A percentile compares a stretch with the other conserved stretches of the same genome.
Conservation (phyloP, 23 red algal genomes). For the Gracilaria gracilis region DNA sequence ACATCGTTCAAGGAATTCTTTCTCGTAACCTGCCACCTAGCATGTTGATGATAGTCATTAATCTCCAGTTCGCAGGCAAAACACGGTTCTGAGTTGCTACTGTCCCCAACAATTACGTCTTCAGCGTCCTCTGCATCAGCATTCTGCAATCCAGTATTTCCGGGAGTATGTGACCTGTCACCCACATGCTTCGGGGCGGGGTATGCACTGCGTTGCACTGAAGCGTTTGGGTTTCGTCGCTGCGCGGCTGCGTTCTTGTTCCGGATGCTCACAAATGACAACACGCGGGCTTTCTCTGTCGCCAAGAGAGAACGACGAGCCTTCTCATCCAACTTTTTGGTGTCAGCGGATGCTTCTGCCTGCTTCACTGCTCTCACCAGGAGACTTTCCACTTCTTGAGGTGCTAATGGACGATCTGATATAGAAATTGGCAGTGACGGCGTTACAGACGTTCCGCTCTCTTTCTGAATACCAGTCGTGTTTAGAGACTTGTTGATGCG, state of each 20-base stretch:
- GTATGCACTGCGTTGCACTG: not conserved
- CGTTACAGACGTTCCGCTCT: not conserved
- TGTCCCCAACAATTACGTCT: conserved; percentile 1
- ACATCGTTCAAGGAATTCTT: conserved; percentile 84
- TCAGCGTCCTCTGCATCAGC: conserved; percentile 12
- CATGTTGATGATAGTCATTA: conserved; percentile 94
- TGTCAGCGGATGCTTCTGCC: conserved; percentile 27
- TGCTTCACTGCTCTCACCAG: conserved; percentile 41
- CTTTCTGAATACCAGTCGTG: conserved; percentile 10
- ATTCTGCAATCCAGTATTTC: conserved; percentile 9
- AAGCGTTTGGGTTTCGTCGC: not conserved
- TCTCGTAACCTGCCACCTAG: conserved; percentile 90
- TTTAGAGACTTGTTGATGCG: conserved; percentile 13
- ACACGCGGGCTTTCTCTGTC: conserved; percentile 56
- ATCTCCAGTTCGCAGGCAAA: conserved; percentile 89
- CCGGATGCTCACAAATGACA: conserved; percentile 48
- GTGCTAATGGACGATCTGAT: conserved; percentile 27
- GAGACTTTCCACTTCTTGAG: conserved; percentile 31
- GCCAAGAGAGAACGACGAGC: conserved; percentile 40
- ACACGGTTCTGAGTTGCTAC: conserved; percentile 15
- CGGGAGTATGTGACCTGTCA: conserved; percentile 5
- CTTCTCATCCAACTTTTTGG: conserved; percentile 50
- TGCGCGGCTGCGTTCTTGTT: conserved; percentile 40
- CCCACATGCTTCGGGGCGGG: not conserved
- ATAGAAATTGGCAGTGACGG: not conserved